phyloP scores from a whole-genome alignment of 495 filamentous ascomycete species.

The Neurospora intermedia region DNA sequence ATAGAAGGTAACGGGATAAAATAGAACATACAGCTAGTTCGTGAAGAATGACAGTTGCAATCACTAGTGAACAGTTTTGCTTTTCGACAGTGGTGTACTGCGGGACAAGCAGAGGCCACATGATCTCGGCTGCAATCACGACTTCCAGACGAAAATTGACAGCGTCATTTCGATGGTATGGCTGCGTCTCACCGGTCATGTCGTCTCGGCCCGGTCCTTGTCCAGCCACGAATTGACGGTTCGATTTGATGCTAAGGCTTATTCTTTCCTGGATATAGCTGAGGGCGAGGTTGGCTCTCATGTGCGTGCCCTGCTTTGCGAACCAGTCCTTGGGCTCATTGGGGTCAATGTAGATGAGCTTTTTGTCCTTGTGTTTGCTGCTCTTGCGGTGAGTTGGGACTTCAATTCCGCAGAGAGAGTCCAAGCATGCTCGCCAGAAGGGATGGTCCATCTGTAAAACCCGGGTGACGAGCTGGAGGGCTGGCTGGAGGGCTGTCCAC shows the following conservation, averaged over 20 bases:
- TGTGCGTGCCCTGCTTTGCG: not conserved
- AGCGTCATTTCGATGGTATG: not conserved
- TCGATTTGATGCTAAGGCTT: not conserved
- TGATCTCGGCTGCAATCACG: conserved; percentile 12
- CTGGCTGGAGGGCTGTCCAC: conserved; percentile 26
- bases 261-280: not conserved
- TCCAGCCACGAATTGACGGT: not conserved
- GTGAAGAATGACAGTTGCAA: conserved; percentile 24
- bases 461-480: conserved; percentile 16
- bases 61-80: conserved; percentile 6
- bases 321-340: not conserved
- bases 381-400: not conserved
- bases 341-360: not conserved
- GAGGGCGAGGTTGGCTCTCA: not conserved
- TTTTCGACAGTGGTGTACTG: conserved; percentile 23
- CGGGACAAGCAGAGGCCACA: conserved; percentile 26
- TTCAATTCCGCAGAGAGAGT: conserved; percentile 12
- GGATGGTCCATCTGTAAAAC: conserved; percentile 12
- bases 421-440: conserved; percentile 7
- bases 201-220: not conserved
- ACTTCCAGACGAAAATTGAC: not conserved
- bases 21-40: conserved; percentile 19
- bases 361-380: not conserved
- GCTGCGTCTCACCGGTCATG: not conserved
- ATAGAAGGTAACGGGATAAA: not conserved